A percentile compares a stretch with the other conserved stretches of the same genome.
phyloP scores from a whole-genome alignment of 441 rosid genomes.

The Arabidopsis hybrid region DNA sequence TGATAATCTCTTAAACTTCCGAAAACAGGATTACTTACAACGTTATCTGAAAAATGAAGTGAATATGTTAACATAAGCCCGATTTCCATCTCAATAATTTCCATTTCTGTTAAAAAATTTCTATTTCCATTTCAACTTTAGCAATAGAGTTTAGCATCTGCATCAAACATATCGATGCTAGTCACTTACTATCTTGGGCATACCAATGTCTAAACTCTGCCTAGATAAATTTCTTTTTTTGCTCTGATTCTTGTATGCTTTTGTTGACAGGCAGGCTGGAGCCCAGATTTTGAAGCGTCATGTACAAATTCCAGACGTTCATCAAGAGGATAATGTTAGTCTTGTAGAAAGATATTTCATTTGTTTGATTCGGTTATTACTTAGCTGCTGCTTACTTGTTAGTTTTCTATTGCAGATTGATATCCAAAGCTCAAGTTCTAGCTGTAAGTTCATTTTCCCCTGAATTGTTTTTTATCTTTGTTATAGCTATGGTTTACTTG shows the following conservation, averaged over 20 bases:
- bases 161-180: neutral
- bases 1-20: no score
- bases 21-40: no score
- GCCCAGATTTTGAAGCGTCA: conserved; percentile 40
- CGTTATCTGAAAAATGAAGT: no score
- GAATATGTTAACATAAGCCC: no score
- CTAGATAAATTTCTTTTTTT: conserved; percentile 19
- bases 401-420: conserved; percentile 60
- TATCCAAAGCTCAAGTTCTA: conserved; percentile 56
- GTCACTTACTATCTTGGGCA: neutral
- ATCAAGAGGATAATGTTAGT: conserved; percentile 50
- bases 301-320: conserved; percentile 47
- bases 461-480: neutral
- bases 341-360: conserved; percentile 19
- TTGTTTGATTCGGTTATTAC: conserved; percentile 32
- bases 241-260: conserved; percentile 45
- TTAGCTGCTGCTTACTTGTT: conserved; percentile 23
- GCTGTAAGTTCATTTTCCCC: conserved; percentile 53
- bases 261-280: conserved; percentile 73
- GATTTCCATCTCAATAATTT: no score
- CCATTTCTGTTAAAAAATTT: no score
- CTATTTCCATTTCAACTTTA: neutral
- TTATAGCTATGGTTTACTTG: neutral
- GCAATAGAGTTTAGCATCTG: neutral
- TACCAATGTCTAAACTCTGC: neutral